These are phyloP conservation scores for Pleurotus giganteus DNA, from an alignment of 768 basidiomycete genomes.

Conservation along the genomic window DNA sequence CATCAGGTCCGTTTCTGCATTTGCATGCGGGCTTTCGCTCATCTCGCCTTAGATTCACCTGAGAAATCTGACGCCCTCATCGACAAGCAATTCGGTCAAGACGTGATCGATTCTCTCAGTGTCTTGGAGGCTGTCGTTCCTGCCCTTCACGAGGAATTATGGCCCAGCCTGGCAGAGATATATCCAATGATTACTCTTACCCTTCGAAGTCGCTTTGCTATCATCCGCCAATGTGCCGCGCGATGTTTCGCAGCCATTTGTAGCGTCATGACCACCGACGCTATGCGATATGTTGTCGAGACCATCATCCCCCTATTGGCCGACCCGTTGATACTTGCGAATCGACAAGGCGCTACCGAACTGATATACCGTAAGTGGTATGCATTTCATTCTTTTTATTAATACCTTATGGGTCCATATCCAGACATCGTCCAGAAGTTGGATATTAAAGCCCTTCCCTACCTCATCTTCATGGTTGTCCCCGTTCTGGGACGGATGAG, in stretches of 20 bases:
- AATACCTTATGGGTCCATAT: constrained; percentile 16
- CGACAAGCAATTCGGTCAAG: constrained; percentile 76
- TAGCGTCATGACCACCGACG: constrained; percentile 78
- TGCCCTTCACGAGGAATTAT: constrained; percentile 67
- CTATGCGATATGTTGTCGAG: constrained; percentile 90
- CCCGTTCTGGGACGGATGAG: constrained; percentile 98
- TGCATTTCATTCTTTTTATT: background rate
- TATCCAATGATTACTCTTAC: constrained; percentile 78
- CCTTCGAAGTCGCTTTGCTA: constrained; percentile 83
- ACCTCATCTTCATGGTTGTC: constrained; percentile 95
- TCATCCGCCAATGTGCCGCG: constrained; percentile 86
- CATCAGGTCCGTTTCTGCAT: constrained; percentile 48
- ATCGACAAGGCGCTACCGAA: constrained; percentile 90
- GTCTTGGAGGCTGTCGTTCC: constrained; percentile 82
- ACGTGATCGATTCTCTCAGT: constrained; percentile 90
- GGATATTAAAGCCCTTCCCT: constrained; percentile 93
- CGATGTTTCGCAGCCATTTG: constrained; percentile 87
- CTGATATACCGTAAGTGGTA: constrained; percentile 79
- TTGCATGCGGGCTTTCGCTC: background rate
- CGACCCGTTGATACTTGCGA: constrained; percentile 69
- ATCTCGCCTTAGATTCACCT: constrained; percentile 41
- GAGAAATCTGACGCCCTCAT: constrained; percentile 62
- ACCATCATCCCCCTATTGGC: constrained; percentile 76
- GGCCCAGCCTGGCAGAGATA: constrained; percentile 64
- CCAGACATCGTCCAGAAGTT: constrained; percentile 88